Conservation (phyloP, 2,329 filamentous ascomycete species). For the Westerdykella aurantiaca region DNA sequence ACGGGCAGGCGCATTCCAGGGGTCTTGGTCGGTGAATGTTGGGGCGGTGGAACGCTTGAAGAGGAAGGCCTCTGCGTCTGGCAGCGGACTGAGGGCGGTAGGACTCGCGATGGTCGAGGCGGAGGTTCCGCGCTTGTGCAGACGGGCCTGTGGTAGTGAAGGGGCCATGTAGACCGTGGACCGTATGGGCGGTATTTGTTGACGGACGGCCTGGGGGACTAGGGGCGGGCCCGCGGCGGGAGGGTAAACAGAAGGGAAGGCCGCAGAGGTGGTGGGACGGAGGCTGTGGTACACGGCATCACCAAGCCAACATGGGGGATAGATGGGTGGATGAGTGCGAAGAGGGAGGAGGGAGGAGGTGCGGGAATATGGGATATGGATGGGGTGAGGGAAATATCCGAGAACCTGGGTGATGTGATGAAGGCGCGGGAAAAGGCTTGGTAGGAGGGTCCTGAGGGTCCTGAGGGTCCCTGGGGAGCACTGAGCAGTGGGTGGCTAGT, state of each 20-base stretch:
- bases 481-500: too few species aligned
- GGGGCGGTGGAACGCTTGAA: constrained; percentile 34
- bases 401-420: too few species aligned
- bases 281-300: constrained; percentile 13
- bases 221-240: neutral
- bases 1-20: constrained; percentile 23
- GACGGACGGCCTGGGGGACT: neutral
- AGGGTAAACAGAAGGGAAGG: constrained; percentile 6
- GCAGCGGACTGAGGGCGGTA: constrained; percentile 23
- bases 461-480: too few species aligned
- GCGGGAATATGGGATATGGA: too few species aligned
- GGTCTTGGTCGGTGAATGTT: constrained; percentile 30
- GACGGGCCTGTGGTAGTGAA: constrained; percentile 29
- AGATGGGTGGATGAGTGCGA: too few species aligned
- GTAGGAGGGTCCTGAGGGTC: neutral
- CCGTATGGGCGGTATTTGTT: neutral
- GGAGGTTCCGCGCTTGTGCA: constrained; percentile 39
- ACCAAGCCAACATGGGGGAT: constrained; percentile 17
- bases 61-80: constrained; percentile 22
- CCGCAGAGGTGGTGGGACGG: neutral
- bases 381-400: too few species aligned
- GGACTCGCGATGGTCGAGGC: constrained; percentile 33
- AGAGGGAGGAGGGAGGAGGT: too few species aligned
- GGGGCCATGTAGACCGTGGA: constrained; percentile 11
- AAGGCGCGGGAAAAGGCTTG: neutral